phyloP scores from a whole-genome alignment of 177 flowering plant species.

The Vitis hybrid region DNA sequence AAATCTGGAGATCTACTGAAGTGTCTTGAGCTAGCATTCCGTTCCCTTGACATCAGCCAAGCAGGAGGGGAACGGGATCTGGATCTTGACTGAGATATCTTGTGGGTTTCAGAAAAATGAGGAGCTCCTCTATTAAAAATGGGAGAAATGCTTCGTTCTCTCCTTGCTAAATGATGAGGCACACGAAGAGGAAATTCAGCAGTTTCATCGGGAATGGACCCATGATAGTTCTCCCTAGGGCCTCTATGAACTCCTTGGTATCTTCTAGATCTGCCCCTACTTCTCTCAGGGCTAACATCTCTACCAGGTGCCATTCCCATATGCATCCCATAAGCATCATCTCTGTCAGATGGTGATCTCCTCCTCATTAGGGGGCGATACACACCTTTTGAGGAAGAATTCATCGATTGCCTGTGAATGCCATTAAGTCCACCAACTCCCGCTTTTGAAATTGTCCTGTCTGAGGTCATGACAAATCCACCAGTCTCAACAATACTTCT shows the following conservation, averaged over 20 bases:
- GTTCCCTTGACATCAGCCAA: constrained; percentile 42
- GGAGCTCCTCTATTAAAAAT: constrained; percentile 25
- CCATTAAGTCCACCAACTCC: constrained; percentile 22
- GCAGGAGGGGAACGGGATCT: constrained; percentile 60
- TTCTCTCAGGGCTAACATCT: constrained; percentile 38
- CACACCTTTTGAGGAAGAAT: constrained; percentile 23
- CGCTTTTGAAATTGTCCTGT: constrained; percentile 32
- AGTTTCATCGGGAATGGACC: constrained; percentile 29
- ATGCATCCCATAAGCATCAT: constrained; percentile 33
- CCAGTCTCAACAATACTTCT: constrained; percentile 34
- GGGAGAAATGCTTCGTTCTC: constrained; percentile 63
- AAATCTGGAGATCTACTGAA: constrained; percentile 58
- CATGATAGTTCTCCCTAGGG: constrained; percentile 42
- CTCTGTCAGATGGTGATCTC: constrained; percentile 48
- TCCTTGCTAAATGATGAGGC: constrained; percentile 34
- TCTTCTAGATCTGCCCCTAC: constrained; percentile 40
- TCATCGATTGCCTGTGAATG: constrained; percentile 21
- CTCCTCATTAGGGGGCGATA: constrained; percentile 32
- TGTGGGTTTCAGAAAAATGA: constrained; percentile 30
- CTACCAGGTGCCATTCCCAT: constrained; percentile 26
- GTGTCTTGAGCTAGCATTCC: constrained; percentile 30
- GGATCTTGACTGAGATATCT: constrained; percentile 60
- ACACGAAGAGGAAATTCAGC: constrained; percentile 29
- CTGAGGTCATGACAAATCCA: constrained; percentile 29
- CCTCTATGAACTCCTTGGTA: constrained; percentile 39